Evolutionary conservation across 768 basidiomycete genomes (phyloP).

Genomic region (Leucocoprinus sp.): DNA sequence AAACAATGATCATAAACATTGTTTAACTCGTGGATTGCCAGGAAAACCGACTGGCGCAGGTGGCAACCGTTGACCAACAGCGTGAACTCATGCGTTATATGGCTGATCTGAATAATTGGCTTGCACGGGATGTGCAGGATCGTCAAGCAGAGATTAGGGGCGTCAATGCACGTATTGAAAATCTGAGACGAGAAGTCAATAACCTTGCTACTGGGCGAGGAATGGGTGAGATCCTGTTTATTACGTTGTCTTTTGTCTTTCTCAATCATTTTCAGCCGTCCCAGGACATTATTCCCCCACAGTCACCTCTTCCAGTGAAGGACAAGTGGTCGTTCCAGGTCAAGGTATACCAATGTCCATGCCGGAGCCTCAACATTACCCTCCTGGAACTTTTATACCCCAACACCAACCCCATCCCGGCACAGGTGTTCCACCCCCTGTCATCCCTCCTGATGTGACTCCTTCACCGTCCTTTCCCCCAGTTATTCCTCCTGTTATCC

Average conservation of each 20-base stretch:
- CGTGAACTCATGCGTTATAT: slow-evolving; percentile 77
- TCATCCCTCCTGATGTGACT: slow-evolving; percentile 15
- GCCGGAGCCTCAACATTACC: slow-evolving; percentile 9
- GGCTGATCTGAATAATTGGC: slow-evolving; percentile 68
- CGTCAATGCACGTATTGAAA: slow-evolving; percentile 53
- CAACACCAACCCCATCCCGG: neutral
- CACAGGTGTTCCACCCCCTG: slow-evolving; percentile 12
- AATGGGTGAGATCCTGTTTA: slow-evolving; percentile 23
- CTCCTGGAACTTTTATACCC: slow-evolving; percentile 2
- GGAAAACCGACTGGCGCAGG: slow-evolving; percentile 71
- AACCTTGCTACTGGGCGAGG: slow-evolving; percentile 20
- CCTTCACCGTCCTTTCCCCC: slow-evolving; percentile 8
- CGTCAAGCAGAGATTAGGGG: slow-evolving; percentile 66
- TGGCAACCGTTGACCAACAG: slow-evolving; percentile 72
- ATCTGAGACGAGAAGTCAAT: slow-evolving; percentile 34
- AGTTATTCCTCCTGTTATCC: slow-evolving; percentile 11
- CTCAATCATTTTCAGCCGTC: neutral
- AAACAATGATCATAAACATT: neutral
- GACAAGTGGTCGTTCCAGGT: slow-evolving; percentile 10
- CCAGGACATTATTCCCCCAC: neutral
- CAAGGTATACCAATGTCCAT: slow-evolving; percentile 8
- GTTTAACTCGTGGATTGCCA: slow-evolving; percentile 19
- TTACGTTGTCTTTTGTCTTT: neutral
- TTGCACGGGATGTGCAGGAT: slow-evolving; percentile 70
- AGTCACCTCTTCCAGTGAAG: slow-evolving; percentile 2